Evolutionary conservation across 306 rosid species (phyloP).

Genomic region (Gynostemma pentaphyllum): DNA sequence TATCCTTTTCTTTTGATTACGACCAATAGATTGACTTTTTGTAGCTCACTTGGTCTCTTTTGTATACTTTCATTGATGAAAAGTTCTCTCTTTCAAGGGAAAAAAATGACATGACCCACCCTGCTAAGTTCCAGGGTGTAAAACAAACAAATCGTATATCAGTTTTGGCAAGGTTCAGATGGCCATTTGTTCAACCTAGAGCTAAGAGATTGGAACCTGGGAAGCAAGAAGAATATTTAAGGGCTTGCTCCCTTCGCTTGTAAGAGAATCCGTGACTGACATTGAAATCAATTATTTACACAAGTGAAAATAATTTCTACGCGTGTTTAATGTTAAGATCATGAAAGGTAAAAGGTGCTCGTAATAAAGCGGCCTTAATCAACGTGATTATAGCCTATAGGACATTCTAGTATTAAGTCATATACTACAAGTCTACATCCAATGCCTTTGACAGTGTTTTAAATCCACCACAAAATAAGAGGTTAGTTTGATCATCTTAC

Average conservation of each 20-base stretch:
- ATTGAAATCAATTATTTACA: not conserved
- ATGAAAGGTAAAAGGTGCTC: not conserved
- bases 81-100: too few species aligned
- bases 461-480: not conserved
- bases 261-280: not conserved
- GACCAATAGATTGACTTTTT: too few species aligned
- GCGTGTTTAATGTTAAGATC: not conserved
- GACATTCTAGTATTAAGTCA: not conserved
- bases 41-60: too few species aligned
- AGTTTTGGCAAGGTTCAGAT: slow-evolving; percentile 1
- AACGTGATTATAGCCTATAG: not conserved
- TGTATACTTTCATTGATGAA: too few species aligned
- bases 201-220: not conserved
- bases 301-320: not conserved
- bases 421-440: not conserved
- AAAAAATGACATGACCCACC: too few species aligned
- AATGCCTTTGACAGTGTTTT: not conserved
- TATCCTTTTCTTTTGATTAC: too few species aligned
- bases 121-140: too few species aligned
- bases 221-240: slow-evolving; percentile 1
- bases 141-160: too few species aligned
- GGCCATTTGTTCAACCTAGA: not conserved
- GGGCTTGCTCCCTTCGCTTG: not conserved
- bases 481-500: slow-evolving; percentile 37
- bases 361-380: not conserved